These are phyloP conservation scores for Xylaria nigripes DNA, from an alignment of 495 filamentous ascomycete species.

Conservation along the genomic window DNA sequence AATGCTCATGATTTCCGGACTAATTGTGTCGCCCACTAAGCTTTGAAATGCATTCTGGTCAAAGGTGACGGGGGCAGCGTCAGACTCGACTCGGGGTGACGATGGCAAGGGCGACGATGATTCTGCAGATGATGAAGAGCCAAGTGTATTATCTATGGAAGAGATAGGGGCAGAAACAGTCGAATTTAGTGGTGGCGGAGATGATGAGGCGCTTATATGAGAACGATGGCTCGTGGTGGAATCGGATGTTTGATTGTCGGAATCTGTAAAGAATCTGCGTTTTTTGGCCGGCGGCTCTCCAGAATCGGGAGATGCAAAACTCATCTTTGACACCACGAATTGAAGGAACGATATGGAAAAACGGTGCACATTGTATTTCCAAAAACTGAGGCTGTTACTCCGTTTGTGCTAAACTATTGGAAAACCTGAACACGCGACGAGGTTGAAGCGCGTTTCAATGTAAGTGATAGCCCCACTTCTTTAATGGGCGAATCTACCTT, in stretches of 20 bases:
- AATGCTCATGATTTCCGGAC: constrained; percentile 38
- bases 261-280: constrained; percentile 70
- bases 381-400: no score
- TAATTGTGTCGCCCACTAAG: constrained; percentile 62
- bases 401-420: not conserved
- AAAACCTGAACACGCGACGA: not conserved
- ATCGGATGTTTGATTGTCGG: constrained; percentile 25
- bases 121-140: not conserved
- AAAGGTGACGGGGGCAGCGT: constrained; percentile 38
- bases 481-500: no score
- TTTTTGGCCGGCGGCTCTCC: constrained; percentile 67
- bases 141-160: not conserved
- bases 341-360: not conserved
- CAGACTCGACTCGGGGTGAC: constrained; percentile 49
- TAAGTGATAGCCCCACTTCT: no score
- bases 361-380: not conserved
- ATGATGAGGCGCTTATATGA: not conserved
- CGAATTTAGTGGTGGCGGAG: not conserved
- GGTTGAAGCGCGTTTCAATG: not conserved
- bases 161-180: not conserved
- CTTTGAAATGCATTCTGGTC: constrained; percentile 60
- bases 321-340: constrained; percentile 38
- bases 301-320: constrained; percentile 39
- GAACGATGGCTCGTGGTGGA: constrained; percentile 8
- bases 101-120: not conserved